Evolutionary conservation across 75 land plant species (phyloP).

Genomic region (Azolla pinnata): DNA sequence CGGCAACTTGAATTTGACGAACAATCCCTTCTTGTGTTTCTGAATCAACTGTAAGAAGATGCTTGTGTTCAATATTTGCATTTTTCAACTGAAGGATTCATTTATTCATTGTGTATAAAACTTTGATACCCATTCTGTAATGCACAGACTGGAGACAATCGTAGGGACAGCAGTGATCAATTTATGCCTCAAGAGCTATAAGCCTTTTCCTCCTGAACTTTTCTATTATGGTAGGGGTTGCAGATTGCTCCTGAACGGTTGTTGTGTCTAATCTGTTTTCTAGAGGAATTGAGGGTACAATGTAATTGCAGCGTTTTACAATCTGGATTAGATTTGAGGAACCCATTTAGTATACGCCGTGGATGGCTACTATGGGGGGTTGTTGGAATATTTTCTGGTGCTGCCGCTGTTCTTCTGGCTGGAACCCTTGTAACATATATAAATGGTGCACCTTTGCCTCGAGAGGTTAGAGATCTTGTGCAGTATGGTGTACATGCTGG

Average conservation of each 20-base stretch:
- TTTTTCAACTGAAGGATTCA: not conserved
- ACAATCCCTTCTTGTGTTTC: conserved; percentile 21
- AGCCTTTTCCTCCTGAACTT: conserved; percentile 23
- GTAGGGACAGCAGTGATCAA: conserved; percentile 18
- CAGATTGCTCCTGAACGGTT: not conserved
- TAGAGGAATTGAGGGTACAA: not conserved
- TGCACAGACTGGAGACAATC: conserved; percentile 23
- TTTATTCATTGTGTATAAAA: not conserved
- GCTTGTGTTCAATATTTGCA: not conserved
- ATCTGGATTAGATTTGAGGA: conserved; percentile 40
- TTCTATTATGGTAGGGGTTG: conserved; percentile 19
- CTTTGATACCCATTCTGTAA: not conserved
- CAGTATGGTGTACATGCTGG: not conserved
- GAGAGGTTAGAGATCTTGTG: conserved; percentile 53
- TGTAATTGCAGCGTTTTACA: not conserved
- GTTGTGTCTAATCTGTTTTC: not conserved
- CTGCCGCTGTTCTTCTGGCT: conserved; percentile 43
- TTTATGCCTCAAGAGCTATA: conserved; percentile 15
- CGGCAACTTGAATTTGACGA: conserved; percentile 25
- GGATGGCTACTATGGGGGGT: conserved; percentile 94
- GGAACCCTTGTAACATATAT: conserved; percentile 45
- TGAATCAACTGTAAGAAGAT: conserved; percentile 24
- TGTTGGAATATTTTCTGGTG: conserved; percentile 51
- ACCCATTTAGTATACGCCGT: conserved; percentile 59
- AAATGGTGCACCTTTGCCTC: conserved; percentile 54